phyloP scores from a whole-genome alignment of 352 stramenopile genomes.

The Plasmopara muralis region DNA sequence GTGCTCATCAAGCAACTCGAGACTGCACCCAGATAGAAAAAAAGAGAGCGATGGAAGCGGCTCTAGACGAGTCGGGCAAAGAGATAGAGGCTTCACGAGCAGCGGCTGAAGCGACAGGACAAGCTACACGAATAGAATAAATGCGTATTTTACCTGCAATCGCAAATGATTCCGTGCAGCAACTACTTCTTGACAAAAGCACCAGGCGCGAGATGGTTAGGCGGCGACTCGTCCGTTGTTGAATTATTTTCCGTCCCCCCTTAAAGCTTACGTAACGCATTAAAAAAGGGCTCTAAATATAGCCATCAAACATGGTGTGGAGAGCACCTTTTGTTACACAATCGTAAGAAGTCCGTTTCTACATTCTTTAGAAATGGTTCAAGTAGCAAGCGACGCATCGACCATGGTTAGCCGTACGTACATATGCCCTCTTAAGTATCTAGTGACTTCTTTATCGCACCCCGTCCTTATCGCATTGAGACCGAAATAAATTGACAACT shows the following conservation, averaged over 20 bases:
- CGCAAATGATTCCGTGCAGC: slow-evolving; percentile 3
- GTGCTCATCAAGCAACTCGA: slow-evolving; percentile 8
- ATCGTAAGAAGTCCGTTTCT: background rate
- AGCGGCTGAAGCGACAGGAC: background rate
- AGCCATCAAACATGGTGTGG: slow-evolving; percentile 9
- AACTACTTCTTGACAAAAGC: slow-evolving; percentile 15
- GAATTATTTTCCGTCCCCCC: slow-evolving; percentile 30
- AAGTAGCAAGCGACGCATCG: background rate
- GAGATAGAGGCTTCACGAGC: slow-evolving; percentile 14
- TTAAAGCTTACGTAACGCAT: slow-evolving; percentile 20
- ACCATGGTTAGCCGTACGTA: slow-evolving; percentile 20
- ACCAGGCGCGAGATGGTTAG: slow-evolving; percentile 15
- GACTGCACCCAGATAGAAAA: background rate
- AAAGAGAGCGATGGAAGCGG: slow-evolving; percentile 8
- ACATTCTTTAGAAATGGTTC: no score
- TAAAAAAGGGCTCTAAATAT: slow-evolving; percentile 22
- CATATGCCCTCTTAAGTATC: background rate
- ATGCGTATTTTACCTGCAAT: slow-evolving; percentile 14
- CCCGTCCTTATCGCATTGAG: background rate
- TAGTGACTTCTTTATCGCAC: background rate
- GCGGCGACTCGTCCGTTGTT: slow-evolving; percentile 25
- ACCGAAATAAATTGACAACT: slow-evolving; percentile 1
- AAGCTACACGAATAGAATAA: background rate
- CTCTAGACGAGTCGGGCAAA: slow-evolving; percentile 1
- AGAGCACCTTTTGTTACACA: slow-evolving; percentile 1